Base-by-base conservation (phyloP, 2,329 filamentous ascomycete species). In the Thielaviopsis populi region DNA sequence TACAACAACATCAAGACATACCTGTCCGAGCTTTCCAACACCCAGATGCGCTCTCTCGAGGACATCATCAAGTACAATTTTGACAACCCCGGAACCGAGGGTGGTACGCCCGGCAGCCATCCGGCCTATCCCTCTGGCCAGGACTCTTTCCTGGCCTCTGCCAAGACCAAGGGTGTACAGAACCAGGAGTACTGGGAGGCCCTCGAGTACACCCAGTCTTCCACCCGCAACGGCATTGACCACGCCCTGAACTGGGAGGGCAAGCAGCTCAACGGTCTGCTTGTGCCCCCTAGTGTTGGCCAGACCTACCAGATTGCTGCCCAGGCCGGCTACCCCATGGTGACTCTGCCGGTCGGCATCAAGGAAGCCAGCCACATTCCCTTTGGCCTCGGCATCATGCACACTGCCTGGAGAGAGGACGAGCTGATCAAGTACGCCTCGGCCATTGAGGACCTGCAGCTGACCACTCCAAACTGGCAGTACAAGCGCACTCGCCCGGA, bases 261-360 rank as follows among this genome's bases (percentile, higher is more conserved):
- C 4, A 68, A 66, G 7, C 43, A 73, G 22, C 74, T 90, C 0
- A 79, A 83, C 64, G 87, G 80, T 1, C 75, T 91, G 1, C 76
- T 91, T 1, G 84, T 88, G 0, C 87, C 87, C 4, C 78, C 85
- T 0, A 83, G 87, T 69, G 83, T 86, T 2, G 86, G 80, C 0
- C 84, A 88, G 71, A 81, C 81, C 3, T 83, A 83, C 67, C 83
- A 88, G 72, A 81, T 88, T 66, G 84, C 86, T 0, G 87, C 88
- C 0, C 86, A 90, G 73, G 88, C 87, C 4, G 86, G 87, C 0
- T 91, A 90, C 70, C 87, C 87, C 0, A 79, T 88, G 70, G 77
- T 90, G 61, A 88, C 86, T 0, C 70, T 91, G 0, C 87, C 87
- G 0, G 83, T 79, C 0, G 84, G 84, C 1, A 74, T 83, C 5